Evolutionary conservation across 2,329 filamentous ascomycete species (phyloP).

Genomic region (Colletotrichum destructivum): DNA sequence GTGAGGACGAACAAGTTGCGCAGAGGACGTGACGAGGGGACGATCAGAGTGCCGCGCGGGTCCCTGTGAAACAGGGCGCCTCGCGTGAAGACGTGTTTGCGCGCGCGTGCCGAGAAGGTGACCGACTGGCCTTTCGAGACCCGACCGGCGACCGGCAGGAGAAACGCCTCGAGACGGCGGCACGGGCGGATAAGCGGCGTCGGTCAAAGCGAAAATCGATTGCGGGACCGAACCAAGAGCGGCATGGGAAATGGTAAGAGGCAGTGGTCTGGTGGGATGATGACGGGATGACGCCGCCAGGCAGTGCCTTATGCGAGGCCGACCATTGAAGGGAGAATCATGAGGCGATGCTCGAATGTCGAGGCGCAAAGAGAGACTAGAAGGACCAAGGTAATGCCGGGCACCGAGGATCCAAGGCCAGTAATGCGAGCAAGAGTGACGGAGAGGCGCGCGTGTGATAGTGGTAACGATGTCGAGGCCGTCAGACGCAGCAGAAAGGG

Average conservation of each 20-base stretch:
- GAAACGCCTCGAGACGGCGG: constrained; percentile 4
- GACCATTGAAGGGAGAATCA: not conserved
- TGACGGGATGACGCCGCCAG: not conserved
- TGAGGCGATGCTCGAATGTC: not conserved
- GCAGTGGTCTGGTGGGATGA: not conserved
- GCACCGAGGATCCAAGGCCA: not conserved
- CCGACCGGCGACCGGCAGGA: constrained; percentile 22
- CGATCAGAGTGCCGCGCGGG: constrained; percentile 16
- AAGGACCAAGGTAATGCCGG: not conserved
- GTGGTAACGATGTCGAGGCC: not conserved
- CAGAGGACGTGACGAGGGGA: not conserved
- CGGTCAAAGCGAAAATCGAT: not conserved
- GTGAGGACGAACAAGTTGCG: constrained; percentile 1
- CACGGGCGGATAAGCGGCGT: constrained; percentile 1
- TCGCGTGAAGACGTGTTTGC: constrained; percentile 6
- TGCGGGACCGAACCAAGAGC: not conserved
- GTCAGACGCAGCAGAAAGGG: not conserved
- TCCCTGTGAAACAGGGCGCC: constrained; percentile 19
- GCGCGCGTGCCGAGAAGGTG: constrained; percentile 27
- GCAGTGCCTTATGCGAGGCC: constrained; percentile 4
- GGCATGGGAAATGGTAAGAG: not conserved
- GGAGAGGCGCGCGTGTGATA: not conserved
- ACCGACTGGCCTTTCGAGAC: constrained; percentile 10
- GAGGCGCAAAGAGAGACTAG: constrained; percentile 6
- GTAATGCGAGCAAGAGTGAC: not conserved